phyloP scores from a whole-genome alignment of 495 filamentous ascomycete genomes.

The Penicillium roqueforti region DNA sequence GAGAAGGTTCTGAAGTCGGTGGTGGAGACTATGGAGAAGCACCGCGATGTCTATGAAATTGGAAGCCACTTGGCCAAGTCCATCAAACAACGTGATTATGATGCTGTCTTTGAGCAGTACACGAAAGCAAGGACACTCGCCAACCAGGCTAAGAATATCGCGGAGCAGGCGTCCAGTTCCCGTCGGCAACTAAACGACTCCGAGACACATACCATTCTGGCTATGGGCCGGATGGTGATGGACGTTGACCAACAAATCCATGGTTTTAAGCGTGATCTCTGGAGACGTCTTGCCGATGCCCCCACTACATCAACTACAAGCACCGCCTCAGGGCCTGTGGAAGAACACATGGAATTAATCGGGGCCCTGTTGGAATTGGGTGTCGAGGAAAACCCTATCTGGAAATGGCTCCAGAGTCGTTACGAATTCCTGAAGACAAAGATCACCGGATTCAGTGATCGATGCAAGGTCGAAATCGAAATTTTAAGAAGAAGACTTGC shows the following conservation, averaged over 20 bases:
- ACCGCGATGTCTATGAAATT: conserved; percentile 76
- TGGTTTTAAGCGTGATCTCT: conserved; percentile 80
- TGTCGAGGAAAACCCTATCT: conserved; percentile 92
- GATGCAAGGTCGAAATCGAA: conserved; percentile 86
- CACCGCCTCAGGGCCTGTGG: conserved; percentile 47
- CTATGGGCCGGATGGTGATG: conserved; percentile 91
- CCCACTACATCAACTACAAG: conserved; percentile 42
- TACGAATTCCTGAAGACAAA: conserved; percentile 84
- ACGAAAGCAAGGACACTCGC: conserved; percentile 68
- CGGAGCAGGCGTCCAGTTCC: conserved; percentile 47
- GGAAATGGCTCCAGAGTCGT: conserved; percentile 86
- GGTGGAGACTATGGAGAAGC: conserved; percentile 65
- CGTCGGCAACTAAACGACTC: conserved; percentile 56
- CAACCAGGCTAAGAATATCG: conserved; percentile 64
- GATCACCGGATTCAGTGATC: conserved; percentile 71
- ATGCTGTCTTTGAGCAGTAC: conserved; percentile 81
- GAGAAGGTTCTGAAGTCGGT: conserved; percentile 80
- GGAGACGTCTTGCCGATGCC: conserved; percentile 67
- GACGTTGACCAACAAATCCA: conserved; percentile 83
- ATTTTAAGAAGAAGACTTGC: conserved; percentile 77
- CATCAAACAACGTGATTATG: conserved; percentile 86
- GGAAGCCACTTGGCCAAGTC: conserved; percentile 72
- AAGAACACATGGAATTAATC: conserved; percentile 88
- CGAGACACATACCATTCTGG: conserved; percentile 76
- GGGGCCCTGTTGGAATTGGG: conserved; percentile 83